Percentiles rank a stretch among this genome's conserved stretches.
Conservation (phyloP, 2,329 filamentous ascomycete species). For the Stromatinia cepivora region DNA sequence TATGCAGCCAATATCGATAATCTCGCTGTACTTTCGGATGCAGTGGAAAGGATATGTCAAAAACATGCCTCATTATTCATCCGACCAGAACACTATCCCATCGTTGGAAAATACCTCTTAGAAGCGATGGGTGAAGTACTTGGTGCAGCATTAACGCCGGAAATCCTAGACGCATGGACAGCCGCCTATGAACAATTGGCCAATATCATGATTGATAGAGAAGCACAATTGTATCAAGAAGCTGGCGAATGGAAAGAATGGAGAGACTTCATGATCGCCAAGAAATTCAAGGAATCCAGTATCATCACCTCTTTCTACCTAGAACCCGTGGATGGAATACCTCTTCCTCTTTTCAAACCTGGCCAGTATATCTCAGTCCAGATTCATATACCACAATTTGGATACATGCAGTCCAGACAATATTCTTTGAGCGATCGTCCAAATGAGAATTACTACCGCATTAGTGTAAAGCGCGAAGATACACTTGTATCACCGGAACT, state of each 20-base stretch:
- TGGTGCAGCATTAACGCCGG: conserved; percentile 64
- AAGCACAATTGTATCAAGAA: conserved; percentile 60
- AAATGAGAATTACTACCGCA: conserved; percentile 60
- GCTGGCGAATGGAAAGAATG: conserved; percentile 49
- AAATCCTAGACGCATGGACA: conserved; percentile 69
- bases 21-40: conserved; percentile 56
- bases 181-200: conserved; percentile 72
- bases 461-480: conserved; percentile 69
- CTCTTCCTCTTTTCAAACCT: conserved; percentile 62
- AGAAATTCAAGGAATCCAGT: conserved; percentile 61
- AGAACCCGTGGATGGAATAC: conserved; percentile 58
- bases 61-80: conserved; percentile 76
- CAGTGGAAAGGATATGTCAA: conserved; percentile 68
- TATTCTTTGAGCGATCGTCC: conserved; percentile 69
- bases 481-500: conserved; percentile 18
- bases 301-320: conserved; percentile 72
- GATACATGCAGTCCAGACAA: conserved; percentile 69
- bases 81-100: conserved; percentile 65
- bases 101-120: conserved; percentile 69
- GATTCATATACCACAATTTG: conserved; percentile 59
- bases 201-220: conserved; percentile 66
- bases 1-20: conserved; percentile 75
- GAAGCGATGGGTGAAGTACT: conserved; percentile 67
- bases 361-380: conserved; percentile 74
- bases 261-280: conserved; percentile 56